Conservation (phyloP, 176 grass and related monocot genomes). For the Oryza meyeriana region DNA sequence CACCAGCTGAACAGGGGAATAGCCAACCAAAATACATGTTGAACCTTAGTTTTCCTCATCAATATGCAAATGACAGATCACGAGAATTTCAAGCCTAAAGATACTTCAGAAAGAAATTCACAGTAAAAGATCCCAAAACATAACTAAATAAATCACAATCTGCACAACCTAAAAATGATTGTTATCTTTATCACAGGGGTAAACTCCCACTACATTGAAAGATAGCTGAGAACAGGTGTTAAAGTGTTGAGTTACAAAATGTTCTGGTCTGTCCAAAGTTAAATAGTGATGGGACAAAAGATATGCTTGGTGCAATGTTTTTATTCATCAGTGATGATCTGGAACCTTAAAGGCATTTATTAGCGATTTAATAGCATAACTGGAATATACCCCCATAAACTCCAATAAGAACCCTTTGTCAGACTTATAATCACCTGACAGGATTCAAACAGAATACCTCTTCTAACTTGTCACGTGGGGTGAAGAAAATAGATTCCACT, state of each 20-base stretch:
- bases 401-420: not conserved
- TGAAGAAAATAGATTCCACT: conserved; percentile 93
- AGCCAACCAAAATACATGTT: not conserved
- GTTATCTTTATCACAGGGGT: not conserved
- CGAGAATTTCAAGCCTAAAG: not conserved
- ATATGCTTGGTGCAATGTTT: not conserved
- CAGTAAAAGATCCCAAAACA: not conserved
- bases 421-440: not conserved
- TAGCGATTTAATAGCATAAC: not conserved
- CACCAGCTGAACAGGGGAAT: not conserved
- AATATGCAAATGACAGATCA: not conserved
- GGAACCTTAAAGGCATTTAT: not conserved
- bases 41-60: not conserved
- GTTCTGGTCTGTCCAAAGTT: not conserved
- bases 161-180: not conserved
- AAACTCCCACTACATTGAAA: not conserved
- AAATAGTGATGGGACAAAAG: not conserved
- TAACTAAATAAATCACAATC: not conserved
- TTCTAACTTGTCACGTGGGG: conserved; percentile 82
- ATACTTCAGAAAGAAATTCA: not conserved
- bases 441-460: conserved; percentile 53
- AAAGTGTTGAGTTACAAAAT: not conserved
- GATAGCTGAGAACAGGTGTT: not conserved
- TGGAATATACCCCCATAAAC: not conserved
- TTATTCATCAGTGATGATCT: not conserved